These are phyloP conservation scores for Brachypodium distachyon DNA, from an alignment of 202 grass and related monocot genomes.

Conservation along the genomic window DNA sequence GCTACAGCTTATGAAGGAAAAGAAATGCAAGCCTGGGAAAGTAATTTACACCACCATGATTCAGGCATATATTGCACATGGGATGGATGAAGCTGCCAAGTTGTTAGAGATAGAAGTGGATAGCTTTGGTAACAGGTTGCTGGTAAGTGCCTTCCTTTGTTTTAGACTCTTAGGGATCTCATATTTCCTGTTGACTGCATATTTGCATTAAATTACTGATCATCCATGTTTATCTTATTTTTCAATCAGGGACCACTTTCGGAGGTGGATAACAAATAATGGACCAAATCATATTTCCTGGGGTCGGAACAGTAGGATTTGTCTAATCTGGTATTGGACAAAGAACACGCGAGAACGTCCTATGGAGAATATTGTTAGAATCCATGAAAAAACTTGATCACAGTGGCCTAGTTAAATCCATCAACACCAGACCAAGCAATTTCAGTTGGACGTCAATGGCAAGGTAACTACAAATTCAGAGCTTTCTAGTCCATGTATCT, in stretches of 20 bases:
- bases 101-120: slow-evolving; percentile 33
- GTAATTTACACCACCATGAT: slow-evolving; percentile 67
- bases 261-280: slow-evolving; percentile 6
- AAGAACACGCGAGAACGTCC: not conserved
- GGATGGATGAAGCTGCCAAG: slow-evolving; percentile 52
- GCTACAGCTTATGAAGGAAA: slow-evolving; percentile 72
- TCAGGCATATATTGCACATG: slow-evolving; percentile 50
- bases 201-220: not conserved
- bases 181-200: not conserved
- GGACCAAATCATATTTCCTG: not conserved
- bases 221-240: not conserved
- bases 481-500: not conserved
- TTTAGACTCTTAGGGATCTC: not conserved
- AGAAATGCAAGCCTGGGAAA: slow-evolving; percentile 60
- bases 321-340: not conserved
- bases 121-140: slow-evolving; percentile 17
- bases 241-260: slow-evolving; percentile 12
- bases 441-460: not conserved
- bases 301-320: not conserved
- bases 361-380: not conserved
- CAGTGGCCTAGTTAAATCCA: not conserved
- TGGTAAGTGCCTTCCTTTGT: slow-evolving; percentile 20
- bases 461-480: not conserved
- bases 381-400: not conserved
- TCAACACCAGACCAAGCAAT: not conserved